Percentiles rank a stretch among this genome's conserved stretches.
These are phyloP conservation scores for Petunia hybrid DNA, from an alignment of 305 asterid genomes.

Conservation along the genomic window DNA sequence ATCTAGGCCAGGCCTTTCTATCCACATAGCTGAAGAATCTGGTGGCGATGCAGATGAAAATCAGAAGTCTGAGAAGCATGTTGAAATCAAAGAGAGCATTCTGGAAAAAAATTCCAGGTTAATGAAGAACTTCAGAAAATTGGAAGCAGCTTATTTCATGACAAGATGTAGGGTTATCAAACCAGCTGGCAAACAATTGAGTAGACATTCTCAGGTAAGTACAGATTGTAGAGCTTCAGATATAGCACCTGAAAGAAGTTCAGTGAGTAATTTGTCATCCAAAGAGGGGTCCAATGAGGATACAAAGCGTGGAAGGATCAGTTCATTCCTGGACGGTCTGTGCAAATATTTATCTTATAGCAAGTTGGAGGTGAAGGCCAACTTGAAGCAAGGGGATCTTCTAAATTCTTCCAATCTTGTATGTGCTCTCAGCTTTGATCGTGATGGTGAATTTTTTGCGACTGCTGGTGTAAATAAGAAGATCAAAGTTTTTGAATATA, in stretches of 20 bases:
- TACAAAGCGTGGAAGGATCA: slow-evolving; percentile 70
- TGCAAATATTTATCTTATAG: slow-evolving; percentile 83
- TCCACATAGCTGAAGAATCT: slow-evolving; percentile 44
- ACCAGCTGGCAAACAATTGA: slow-evolving; percentile 47
- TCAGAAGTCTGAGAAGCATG: slow-evolving; percentile 46
- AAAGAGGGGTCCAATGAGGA: slow-evolving; percentile 58
- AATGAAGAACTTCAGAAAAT: slow-evolving; percentile 79
- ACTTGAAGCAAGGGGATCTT: slow-evolving; percentile 96
- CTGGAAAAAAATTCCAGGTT: slow-evolving; percentile 68
- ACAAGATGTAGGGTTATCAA: slow-evolving; percentile 62
- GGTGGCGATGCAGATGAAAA: slow-evolving; percentile 44
- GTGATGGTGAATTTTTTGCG: slow-evolving; percentile 96
- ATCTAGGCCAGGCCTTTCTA: slow-evolving; percentile 56
- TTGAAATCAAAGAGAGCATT: slow-evolving; percentile 49
- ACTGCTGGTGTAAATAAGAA: slow-evolving; percentile 98
- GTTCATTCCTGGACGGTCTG: slow-evolving; percentile 81
- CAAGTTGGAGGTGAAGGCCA: slow-evolving; percentile 85
- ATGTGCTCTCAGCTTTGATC: slow-evolving; percentile 94
- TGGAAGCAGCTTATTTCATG: slow-evolving; percentile 84
- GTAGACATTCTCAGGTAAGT: slow-evolving; percentile 57
- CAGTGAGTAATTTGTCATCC: slow-evolving; percentile 67
- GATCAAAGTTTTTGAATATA: slow-evolving; percentile 92
- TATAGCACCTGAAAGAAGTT: slow-evolving; percentile 71
- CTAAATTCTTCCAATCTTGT: slow-evolving; percentile 91
- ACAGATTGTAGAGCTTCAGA: slow-evolving; percentile 63